Evolutionary conservation across 2,329 filamentous ascomycete species (phyloP).

Genomic region (Elsinoe perseae): DNA sequence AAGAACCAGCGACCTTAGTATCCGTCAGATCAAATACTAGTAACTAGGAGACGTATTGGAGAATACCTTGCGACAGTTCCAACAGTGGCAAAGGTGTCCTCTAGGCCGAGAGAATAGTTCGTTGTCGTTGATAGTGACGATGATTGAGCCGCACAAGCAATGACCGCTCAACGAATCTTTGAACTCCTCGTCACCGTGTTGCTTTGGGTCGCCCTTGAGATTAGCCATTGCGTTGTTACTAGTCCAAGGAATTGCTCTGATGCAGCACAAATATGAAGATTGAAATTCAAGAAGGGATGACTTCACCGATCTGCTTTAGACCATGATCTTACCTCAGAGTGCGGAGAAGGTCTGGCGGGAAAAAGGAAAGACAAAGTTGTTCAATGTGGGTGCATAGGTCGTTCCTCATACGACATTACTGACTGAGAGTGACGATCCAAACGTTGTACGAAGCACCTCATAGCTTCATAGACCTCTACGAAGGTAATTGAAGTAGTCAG

Average conservation of each 20-base stretch:
- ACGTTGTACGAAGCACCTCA: too few relatives aligned
- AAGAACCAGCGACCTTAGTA: constrained; percentile 33
- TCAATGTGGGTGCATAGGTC: neutral
- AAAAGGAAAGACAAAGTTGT: neutral
- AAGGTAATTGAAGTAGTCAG: neutral
- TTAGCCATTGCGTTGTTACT: constrained; percentile 24
- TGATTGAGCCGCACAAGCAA: constrained; percentile 43
- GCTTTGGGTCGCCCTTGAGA: constrained; percentile 35
- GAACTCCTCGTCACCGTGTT: constrained; percentile 30
- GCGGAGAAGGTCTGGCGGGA: constrained; percentile 1
- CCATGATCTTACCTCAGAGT: neutral
- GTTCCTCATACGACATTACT: too few relatives aligned
- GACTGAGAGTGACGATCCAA: too few relatives aligned
- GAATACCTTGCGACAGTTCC: constrained; percentile 43
- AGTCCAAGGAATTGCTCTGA: neutral
- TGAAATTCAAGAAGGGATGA: neutral
- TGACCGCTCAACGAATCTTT: constrained; percentile 32
- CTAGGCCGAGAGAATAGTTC: constrained; percentile 40
- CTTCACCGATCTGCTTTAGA: neutral
- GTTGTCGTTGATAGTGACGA: constrained; percentile 41
- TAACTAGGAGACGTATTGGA: neutral
- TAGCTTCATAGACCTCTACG: too few relatives aligned
- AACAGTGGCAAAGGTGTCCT: constrained; percentile 45
- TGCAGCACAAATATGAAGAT: neutral
- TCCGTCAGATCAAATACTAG: neutral